A percentile compares a stretch with the other conserved stretches of the same genome.
These are phyloP conservation scores for Fonsecaea nubica DNA, from an alignment of 2,329 filamentous ascomycete genomes.

Conservation along the genomic window DNA sequence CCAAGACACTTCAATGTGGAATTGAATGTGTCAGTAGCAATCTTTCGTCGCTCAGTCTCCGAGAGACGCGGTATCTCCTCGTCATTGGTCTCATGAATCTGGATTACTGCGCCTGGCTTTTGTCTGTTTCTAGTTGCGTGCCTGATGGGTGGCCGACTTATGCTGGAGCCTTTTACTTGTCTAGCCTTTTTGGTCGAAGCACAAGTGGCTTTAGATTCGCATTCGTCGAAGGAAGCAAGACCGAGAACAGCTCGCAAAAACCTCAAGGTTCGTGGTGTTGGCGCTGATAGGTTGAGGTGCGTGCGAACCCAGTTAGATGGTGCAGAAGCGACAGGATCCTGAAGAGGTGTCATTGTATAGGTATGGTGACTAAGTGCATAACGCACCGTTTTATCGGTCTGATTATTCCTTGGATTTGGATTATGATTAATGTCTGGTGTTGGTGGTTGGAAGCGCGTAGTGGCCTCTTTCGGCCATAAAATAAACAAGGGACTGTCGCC, in stretches of 20 bases:
- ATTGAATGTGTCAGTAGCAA: constrained; percentile 57
- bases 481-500: constrained; percentile 21
- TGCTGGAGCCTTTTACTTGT: constrained; percentile 16
- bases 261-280: constrained; percentile 28
- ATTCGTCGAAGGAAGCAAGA: constrained; percentile 8
- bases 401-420: background rate
- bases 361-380: constrained; percentile 10
- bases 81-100: constrained; percentile 24
- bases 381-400: constrained; percentile 6
- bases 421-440: background rate
- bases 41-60: constrained; percentile 46
- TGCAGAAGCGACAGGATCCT: constrained; percentile 1
- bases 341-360: constrained; percentile 15
- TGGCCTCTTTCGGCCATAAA: constrained; percentile 16
- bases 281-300: constrained; percentile 27
- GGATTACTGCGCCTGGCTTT: constrained; percentile 18
- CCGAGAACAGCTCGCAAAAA: constrained; percentile 29
- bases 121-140: constrained; percentile 25
- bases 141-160: constrained; percentile 39
- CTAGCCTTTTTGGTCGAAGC: background rate
- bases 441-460: constrained; percentile 14
- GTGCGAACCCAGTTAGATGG: constrained; percentile 22
- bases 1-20: constrained; percentile 52
- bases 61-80: constrained; percentile 14
- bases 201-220: background rate